Evolutionary conservation across 768 basidiomycete genomes (phyloP).

Genomic region (Cyclocybe cylindracea): DNA sequence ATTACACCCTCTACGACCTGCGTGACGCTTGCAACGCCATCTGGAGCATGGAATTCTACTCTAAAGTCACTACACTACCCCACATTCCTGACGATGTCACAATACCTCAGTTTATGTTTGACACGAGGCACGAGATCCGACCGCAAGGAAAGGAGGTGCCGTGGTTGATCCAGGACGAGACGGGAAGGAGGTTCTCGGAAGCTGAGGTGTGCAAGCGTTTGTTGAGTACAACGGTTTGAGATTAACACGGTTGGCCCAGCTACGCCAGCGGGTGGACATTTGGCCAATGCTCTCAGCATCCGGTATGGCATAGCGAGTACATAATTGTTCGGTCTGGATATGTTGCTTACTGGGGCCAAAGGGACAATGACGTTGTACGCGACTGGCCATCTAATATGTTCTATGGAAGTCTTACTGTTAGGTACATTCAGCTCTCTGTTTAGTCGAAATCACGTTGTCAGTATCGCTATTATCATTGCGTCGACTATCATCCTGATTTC

Average conservation of each 20-base stretch:
- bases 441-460: slow-evolving; percentile 66
- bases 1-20: slow-evolving; percentile 1
- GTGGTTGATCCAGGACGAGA: slow-evolving; percentile 53
- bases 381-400: not conserved
- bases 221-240: not conserved
- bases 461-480: slow-evolving; percentile 9
- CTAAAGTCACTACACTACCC: slow-evolving; percentile 32
- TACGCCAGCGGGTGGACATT: slow-evolving; percentile 46
- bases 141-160: slow-evolving; percentile 36
- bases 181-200: slow-evolving; percentile 38
- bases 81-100: slow-evolving; percentile 52
- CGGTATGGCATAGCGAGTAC: slow-evolving; percentile 44
- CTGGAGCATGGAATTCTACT: slow-evolving; percentile 28
- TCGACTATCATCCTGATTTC: not conserved
- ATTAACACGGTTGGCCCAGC: slow-evolving; percentile 24
- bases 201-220: slow-evolving; percentile 34
- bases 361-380: slow-evolving; percentile 52
- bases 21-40: not conserved
- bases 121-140: slow-evolving; percentile 40
- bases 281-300: slow-evolving; percentile 47
- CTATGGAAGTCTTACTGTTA: not conserved
- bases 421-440: slow-evolving; percentile 54
- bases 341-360: slow-evolving; percentile 14
- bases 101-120: slow-evolving; percentile 55
- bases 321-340: not conserved